A percentile compares a stretch with the other conserved stretches of the same genome.
These are phyloP conservation scores for Fraxinus excelsior DNA, from an alignment of 257 asterid species.

Conservation along the genomic window DNA sequence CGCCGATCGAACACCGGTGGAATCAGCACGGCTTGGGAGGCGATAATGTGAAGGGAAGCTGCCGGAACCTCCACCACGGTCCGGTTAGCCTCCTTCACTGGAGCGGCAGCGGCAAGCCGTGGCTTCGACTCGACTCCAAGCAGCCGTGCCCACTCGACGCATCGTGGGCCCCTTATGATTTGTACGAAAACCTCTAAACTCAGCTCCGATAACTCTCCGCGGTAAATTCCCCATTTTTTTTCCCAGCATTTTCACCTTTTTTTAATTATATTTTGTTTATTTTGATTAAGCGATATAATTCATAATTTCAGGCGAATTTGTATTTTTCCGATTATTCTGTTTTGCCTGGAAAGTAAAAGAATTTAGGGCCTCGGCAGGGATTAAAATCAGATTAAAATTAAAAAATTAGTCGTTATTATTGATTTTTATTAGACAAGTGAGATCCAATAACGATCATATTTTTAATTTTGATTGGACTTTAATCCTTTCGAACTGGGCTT, in stretches of 20 bases:
- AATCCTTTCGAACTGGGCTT: too few relatives aligned
- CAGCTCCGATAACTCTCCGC: background rate
- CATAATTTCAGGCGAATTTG: background rate
- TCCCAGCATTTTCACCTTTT: background rate
- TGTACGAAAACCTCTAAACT: conserved; percentile 16
- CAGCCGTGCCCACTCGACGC: conserved; percentile 33
- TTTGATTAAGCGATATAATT: background rate
- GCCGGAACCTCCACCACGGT: conserved; percentile 30
- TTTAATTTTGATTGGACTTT: too few relatives aligned
- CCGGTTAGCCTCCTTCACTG: conserved; percentile 36
- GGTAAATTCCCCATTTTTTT: background rate
- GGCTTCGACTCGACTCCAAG: conserved; percentile 28
- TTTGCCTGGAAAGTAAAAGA: background rate
- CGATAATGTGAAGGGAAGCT: conserved; percentile 33
- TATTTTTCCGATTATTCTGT: background rate
- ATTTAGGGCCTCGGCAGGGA: too few relatives aligned
- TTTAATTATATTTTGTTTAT: background rate
- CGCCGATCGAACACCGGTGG: conserved; percentile 35
- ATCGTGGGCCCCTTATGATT: conserved; percentile 33
- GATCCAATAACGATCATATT: too few relatives aligned
- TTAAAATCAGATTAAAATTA: too few relatives aligned
- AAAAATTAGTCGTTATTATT: too few relatives aligned
- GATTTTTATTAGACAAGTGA: too few relatives aligned
- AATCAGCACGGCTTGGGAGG: conserved; percentile 37
- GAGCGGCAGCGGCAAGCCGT: conserved; percentile 40